Evolutionary conservation across 306 rosid genomes (phyloP).

Genomic region (Casuarina cunninghamiana): DNA sequence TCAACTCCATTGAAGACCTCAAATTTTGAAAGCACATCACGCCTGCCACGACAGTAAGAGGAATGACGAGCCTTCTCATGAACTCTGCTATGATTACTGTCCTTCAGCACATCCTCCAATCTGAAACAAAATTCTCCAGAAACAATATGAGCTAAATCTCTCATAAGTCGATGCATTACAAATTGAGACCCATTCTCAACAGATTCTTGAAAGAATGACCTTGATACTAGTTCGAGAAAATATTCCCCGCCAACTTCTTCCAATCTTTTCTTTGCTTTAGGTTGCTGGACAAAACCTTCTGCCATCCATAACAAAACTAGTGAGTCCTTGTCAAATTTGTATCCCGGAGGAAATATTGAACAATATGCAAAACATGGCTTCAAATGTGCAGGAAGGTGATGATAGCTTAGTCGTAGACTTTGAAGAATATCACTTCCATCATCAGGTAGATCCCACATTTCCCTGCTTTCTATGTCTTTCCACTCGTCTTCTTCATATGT

Average conservation of each 20-base stretch:
- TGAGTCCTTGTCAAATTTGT: slow-evolving; percentile 30
- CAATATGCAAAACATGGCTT: slow-evolving; percentile 37
- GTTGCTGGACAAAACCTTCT: slow-evolving; percentile 37
- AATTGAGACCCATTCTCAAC: slow-evolving; percentile 2
- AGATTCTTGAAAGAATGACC: slow-evolving; percentile 32
- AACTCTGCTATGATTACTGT: slow-evolving; percentile 8
- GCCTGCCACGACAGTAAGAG: slow-evolving; percentile 29
- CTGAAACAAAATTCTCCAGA: slow-evolving; percentile 36
- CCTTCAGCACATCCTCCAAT: slow-evolving; percentile 15
- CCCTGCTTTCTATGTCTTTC: slow-evolving; percentile 34
- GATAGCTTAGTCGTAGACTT: slow-evolving; percentile 26
- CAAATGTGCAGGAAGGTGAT: slow-evolving; percentile 38
- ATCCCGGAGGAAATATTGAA: slow-evolving; percentile 27
- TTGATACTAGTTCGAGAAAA: slow-evolving; percentile 36
- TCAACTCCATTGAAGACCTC: slow-evolving; percentile 25
- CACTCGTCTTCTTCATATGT: slow-evolving; percentile 37
- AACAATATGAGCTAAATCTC: slow-evolving; percentile 35
- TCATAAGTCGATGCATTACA: slow-evolving; percentile 28
- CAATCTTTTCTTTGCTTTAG: slow-evolving; percentile 22
- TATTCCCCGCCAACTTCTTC: slow-evolving; percentile 37
- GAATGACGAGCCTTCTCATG: slow-evolving; percentile 38
- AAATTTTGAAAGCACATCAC: slow-evolving; percentile 28
- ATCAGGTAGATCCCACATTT: slow-evolving; percentile 43
- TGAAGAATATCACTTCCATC: slow-evolving; percentile 42
- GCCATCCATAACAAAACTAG: slow-evolving; percentile 41